A percentile compares a stretch with the other conserved stretches of the same genome.
Evolutionary conservation across 805 yeast genomes (phyloP).

Genomic region (Saccharomycopsis fodiens): DNA sequence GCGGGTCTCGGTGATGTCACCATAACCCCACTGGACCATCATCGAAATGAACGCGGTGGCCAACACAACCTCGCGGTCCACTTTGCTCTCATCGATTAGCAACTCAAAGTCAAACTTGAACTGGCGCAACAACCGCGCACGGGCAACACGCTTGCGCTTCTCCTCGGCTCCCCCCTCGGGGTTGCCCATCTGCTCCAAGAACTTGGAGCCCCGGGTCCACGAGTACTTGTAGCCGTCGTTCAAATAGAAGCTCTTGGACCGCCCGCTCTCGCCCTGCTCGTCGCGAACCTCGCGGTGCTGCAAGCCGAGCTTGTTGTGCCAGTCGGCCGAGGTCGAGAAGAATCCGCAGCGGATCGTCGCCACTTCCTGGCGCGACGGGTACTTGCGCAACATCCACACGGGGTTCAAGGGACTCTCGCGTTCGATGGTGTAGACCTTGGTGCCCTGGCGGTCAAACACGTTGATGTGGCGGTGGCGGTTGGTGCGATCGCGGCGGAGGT

Average conservation of each 20-base stretch:
- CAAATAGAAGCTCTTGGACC: slow-evolving; percentile 40
- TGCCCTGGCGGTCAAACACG: slow-evolving; percentile 39
- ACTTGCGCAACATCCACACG: slow-evolving; percentile 43
- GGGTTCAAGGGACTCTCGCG: slow-evolving; percentile 40
- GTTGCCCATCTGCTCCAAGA: slow-evolving; percentile 43
- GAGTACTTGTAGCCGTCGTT: slow-evolving; percentile 46
- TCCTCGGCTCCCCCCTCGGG: slow-evolving; percentile 54
- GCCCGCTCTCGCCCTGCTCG: slow-evolving; percentile 33
- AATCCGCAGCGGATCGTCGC: slow-evolving; percentile 47
- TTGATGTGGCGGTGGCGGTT: slow-evolving; percentile 39
- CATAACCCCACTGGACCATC: slow-evolving; percentile 62
- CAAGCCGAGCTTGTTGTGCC: slow-evolving; percentile 38
- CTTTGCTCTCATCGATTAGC: slow-evolving; percentile 38
- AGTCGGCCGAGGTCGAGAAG: slow-evolving; percentile 37
- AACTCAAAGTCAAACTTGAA: slow-evolving; percentile 55
- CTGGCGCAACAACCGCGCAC: slow-evolving; percentile 49
- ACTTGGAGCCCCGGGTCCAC: slow-evolving; percentile 48
- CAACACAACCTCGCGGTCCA: slow-evolving; percentile 45
- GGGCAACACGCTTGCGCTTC: slow-evolving; percentile 44
- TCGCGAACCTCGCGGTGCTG: slow-evolving; percentile 37
- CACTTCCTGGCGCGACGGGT: slow-evolving; percentile 39
- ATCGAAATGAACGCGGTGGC: slow-evolving; percentile 57
- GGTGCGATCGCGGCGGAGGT: slow-evolving; percentile 42
- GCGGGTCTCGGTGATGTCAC: slow-evolving; percentile 43
- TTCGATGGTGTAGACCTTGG: slow-evolving; percentile 43